Conservation (phyloP, 306 rosid species). For the Trichosanthes cucumerina region DNA sequence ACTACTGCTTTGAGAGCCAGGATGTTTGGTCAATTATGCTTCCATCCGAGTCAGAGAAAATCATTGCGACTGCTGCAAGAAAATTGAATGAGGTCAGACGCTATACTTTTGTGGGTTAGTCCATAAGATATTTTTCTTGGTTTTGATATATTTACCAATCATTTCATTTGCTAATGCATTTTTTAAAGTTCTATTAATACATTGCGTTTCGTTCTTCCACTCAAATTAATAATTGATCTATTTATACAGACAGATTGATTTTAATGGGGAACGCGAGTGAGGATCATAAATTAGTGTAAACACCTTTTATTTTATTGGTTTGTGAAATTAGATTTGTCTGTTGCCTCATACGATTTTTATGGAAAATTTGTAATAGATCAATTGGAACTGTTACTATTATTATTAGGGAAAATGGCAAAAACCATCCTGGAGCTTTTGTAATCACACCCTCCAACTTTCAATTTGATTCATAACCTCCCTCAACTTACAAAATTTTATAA, state of each 20-base stretch:
- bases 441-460: not conserved
- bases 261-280: not conserved
- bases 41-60: constrained; percentile 89
- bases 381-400: no score
- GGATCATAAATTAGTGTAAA: not conserved
- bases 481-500: no score
- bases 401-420: not conserved
- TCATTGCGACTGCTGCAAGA: constrained; percentile 63
- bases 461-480: no score
- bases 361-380: no score
- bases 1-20: constrained; percentile 68
- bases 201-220: not conserved
- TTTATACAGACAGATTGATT: not conserved
- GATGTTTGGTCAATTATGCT: constrained; percentile 80
- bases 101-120: not conserved
- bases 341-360: not conserved
- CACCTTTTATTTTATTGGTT: not conserved
- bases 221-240: not conserved
- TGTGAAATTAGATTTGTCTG: not conserved
- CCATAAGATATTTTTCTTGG: not conserved
- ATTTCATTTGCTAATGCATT: not conserved
- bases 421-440: not conserved
- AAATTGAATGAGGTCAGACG: constrained; percentile 58
- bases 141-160: not conserved
- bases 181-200: not conserved